Conservation (phyloP, 495 filamentous ascomycete genomes). For the Copromyces sp. region DNA sequence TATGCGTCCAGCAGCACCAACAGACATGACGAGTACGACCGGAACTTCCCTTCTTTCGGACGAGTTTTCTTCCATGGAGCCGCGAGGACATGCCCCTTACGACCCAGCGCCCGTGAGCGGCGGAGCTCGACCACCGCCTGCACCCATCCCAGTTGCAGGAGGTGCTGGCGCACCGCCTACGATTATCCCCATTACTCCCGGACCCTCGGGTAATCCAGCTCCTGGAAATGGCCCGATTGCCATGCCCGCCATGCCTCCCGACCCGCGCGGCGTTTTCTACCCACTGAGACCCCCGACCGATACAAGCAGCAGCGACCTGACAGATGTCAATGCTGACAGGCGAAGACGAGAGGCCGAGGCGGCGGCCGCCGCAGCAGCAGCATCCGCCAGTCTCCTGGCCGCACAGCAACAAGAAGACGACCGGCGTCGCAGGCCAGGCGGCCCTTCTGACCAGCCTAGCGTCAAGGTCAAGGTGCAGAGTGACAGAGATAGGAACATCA, state of each 20-base stretch:
- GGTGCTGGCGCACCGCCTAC: slow-evolving; percentile 6
- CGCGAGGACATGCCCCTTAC: slow-evolving; percentile 20
- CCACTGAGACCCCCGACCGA: slow-evolving; percentile 44
- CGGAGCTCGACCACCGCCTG: slow-evolving; percentile 2
- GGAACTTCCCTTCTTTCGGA: slow-evolving; percentile 23
- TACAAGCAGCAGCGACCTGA: slow-evolving; percentile 33
- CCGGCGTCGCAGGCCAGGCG: slow-evolving; percentile 24
- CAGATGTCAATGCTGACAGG: slow-evolving; percentile 23
- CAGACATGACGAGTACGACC: slow-evolving; percentile 19
- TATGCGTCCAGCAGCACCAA: slow-evolving; percentile 25
- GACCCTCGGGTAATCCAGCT: slow-evolving; percentile 1
- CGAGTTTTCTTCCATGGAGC: slow-evolving; percentile 30
- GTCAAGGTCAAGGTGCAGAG: slow-evolving; percentile 74
- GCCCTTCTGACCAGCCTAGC: slow-evolving; percentile 49
- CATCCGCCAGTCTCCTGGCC: slow-evolving; percentile 31
- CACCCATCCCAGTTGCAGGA: neutral
- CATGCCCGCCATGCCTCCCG: slow-evolving; percentile 43
- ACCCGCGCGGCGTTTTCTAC: slow-evolving; percentile 48
- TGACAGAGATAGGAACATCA: slow-evolving; percentile 65
- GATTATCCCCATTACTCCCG: slow-evolving; percentile 29
- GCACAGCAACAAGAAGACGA: slow-evolving; percentile 26
- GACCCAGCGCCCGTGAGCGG: slow-evolving; percentile 17
- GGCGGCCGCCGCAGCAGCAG: slow-evolving; percentile 40
- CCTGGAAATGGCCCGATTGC: slow-evolving; percentile 16
- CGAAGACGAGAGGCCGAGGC: slow-evolving; percentile 38